Evolutionary conservation across 2,329 filamentous ascomycete genomes (phyloP).

Genomic region (Ceratocystis alfenasii): DNA sequence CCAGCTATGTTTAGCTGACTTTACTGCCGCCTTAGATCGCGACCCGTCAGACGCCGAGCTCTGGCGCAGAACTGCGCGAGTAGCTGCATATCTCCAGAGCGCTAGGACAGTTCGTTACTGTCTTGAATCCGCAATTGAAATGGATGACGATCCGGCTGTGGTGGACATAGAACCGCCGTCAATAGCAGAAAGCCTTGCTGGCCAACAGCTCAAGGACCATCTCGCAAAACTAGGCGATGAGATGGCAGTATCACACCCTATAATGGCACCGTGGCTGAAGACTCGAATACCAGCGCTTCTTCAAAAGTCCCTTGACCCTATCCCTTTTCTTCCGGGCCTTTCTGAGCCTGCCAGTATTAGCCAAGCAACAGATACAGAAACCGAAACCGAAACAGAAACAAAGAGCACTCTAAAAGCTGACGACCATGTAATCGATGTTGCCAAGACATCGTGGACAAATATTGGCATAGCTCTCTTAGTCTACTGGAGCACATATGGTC

Average conservation of each 20-base stretch:
- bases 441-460: slow-evolving; percentile 29
- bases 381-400: neutral
- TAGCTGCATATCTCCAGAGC: slow-evolving; percentile 47
- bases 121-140: slow-evolving; percentile 52
- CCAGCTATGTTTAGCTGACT: slow-evolving; percentile 42
- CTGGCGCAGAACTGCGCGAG: slow-evolving; percentile 48
- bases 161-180: slow-evolving; percentile 51
- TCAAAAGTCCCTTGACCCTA: slow-evolving; percentile 46
- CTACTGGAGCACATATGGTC: slow-evolving; percentile 23
- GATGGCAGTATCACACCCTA: slow-evolving; percentile 47
- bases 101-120: slow-evolving; percentile 48
- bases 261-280: slow-evolving; percentile 45
- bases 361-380: too few species aligned
- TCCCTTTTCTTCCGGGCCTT: slow-evolving; percentile 49
- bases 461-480: slow-evolving; percentile 30
- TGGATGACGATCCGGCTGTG: slow-evolving; percentile 54
- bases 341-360: slow-evolving; percentile 25
- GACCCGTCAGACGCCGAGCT: slow-evolving; percentile 57
- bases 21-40: slow-evolving; percentile 47
- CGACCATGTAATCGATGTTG: slow-evolving; percentile 13
- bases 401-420: neutral
- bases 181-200: slow-evolving; percentile 50
- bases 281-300: slow-evolving; percentile 41
- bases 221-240: slow-evolving; percentile 43
- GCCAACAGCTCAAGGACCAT: slow-evolving; percentile 47